Conservation (phyloP, 306 rosid genomes). For the Oemleria cerasiformis region DNA sequence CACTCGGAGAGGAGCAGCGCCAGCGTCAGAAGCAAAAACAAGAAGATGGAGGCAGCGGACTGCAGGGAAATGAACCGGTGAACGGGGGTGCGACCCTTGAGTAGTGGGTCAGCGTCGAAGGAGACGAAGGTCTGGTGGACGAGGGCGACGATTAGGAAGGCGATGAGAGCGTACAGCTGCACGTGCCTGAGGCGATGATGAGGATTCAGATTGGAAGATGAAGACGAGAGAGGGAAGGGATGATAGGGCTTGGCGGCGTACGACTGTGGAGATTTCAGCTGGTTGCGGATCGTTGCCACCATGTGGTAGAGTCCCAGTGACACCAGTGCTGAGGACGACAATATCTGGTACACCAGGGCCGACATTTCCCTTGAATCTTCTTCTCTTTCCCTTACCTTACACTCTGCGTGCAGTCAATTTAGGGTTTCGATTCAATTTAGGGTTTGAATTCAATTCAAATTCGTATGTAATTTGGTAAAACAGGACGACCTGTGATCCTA, state of each 20-base stretch:
- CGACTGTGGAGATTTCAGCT: conserved; percentile 61
- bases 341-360: conserved; percentile 46
- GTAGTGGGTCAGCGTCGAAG: conserved; percentile 59
- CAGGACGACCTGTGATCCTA: no score
- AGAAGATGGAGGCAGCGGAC: conserved; percentile 58
- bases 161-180: conserved; percentile 46
- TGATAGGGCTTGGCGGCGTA: conserved; percentile 81
- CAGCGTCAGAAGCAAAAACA: conserved; percentile 58
- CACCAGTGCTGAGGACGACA: conserved; percentile 46
- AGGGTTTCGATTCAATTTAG: no score
- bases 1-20: conserved; percentile 61
- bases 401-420: no score
- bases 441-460: no score
- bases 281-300: conserved; percentile 42
- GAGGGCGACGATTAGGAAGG: conserved; percentile 49
- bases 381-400: neutral
- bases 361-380: conserved; percentile 18
- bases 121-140: conserved; percentile 54
- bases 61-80: conserved; percentile 78
- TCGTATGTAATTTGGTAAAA: no score
- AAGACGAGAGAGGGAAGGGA: conserved; percentile 44
- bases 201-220: conserved; percentile 19
- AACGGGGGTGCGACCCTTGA: conserved; percentile 80
- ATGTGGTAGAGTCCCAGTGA: conserved; percentile 70
- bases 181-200: conserved; percentile 49